Conservation (phyloP, 75 land plant species). For the Gnetum montanum region DNA sequence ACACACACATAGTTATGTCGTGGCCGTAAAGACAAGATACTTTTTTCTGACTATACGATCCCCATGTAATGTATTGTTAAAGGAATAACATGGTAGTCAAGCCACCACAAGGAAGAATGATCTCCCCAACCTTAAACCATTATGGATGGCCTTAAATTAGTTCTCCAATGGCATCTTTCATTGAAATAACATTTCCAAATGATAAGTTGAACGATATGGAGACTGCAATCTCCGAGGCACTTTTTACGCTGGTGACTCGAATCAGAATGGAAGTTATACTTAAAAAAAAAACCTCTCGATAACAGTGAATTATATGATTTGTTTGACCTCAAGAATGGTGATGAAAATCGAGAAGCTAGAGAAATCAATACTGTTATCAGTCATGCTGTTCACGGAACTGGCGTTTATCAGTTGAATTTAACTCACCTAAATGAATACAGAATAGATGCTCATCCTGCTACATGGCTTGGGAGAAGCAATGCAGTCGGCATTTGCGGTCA, state of each 20-base stretch:
- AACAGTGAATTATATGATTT: constrained; percentile 60
- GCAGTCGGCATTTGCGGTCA: constrained; percentile 92
- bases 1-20: too few species aligned
- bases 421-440: constrained; percentile 83
- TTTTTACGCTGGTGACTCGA: constrained; percentile 91
- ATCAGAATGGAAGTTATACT: constrained; percentile 90
- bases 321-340: constrained; percentile 74
- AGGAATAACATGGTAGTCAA: not conserved
- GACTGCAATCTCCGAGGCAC: constrained; percentile 93
- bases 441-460: constrained; percentile 94
- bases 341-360: constrained; percentile 82
- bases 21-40: too few species aligned
- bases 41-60: too few species aligned
- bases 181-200: constrained; percentile 43
- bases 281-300: constrained; percentile 42
- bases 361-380: constrained; percentile 50
- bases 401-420: constrained; percentile 55
- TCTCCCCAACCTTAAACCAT: constrained; percentile 60
- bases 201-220: constrained; percentile 73
- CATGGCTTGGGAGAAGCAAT: constrained; percentile 85
- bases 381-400: constrained; percentile 35
- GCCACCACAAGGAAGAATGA: constrained; percentile 59
- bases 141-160: constrained; percentile 59
- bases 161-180: constrained; percentile 54
- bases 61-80: too few species aligned